Evolutionary conservation across 2,329 filamentous ascomycete species (phyloP).

Genomic region (Apiospora saccharicola): DNA sequence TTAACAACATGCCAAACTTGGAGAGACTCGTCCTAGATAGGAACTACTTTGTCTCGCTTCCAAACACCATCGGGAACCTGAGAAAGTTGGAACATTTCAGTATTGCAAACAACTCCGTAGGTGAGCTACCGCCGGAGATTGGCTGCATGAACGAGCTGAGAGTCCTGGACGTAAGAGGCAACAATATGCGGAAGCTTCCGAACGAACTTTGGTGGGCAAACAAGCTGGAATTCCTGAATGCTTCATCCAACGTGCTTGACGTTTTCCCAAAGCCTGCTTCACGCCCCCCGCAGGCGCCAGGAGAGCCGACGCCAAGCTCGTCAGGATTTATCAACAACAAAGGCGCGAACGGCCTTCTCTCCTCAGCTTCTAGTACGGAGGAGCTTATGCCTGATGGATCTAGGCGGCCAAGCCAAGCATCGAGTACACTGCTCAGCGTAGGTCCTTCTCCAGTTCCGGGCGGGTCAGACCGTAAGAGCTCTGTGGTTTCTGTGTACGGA

Average conservation of each 20-base stretch:
- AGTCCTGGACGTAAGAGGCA: constrained; percentile 88
- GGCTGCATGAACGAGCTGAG: constrained; percentile 86
- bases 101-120: constrained; percentile 89
- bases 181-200: constrained; percentile 88
- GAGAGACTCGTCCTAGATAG: constrained; percentile 90
- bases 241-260: constrained; percentile 92
- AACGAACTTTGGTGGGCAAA: constrained; percentile 96
- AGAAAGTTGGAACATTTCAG: constrained; percentile 88
- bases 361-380: constrained; percentile 76
- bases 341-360: constrained; percentile 55
- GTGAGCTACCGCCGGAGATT: constrained; percentile 84
- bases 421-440: constrained; percentile 76
- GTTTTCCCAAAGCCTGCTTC: constrained; percentile 88
- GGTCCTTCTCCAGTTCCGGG: constrained; percentile 73
- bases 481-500: constrained; percentile 81
- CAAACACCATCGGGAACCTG: constrained; percentile 83
- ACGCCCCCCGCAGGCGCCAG: constrained; percentile 68
- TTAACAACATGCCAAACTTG: constrained; percentile 85
- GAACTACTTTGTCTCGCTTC: constrained; percentile 94
- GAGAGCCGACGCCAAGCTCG: constrained; percentile 49
- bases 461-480: constrained; percentile 76
- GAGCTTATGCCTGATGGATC: constrained; percentile 68
- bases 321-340: constrained; percentile 49
- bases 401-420: constrained; percentile 85
- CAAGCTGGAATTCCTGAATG: constrained; percentile 88